Conservation (phyloP, 495 filamentous ascomycete genomes). For the Extremus antarcticus region DNA sequence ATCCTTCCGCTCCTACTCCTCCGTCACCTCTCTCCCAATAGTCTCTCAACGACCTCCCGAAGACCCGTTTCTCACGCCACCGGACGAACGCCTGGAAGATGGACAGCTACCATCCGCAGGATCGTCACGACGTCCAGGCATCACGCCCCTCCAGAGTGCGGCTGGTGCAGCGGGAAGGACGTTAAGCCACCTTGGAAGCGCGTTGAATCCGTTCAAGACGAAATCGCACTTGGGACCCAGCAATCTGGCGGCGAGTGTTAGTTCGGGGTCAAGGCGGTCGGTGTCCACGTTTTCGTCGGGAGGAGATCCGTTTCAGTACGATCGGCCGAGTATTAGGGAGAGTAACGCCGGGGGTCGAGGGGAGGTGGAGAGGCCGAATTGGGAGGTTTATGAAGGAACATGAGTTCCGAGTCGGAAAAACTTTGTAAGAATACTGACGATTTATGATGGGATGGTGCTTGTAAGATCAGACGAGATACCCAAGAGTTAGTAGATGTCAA, state of each 20-base stretch:
- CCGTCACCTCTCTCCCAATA: constrained; percentile 1
- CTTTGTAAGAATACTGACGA: neutral
- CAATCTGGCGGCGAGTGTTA: neutral
- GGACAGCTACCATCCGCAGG: neutral
- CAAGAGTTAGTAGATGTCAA: neutral
- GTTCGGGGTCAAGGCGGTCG: neutral
- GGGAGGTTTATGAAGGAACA: constrained; percentile 1
- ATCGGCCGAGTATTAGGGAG: constrained; percentile 8
- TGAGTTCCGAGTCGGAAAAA: neutral
- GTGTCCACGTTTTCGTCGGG: constrained; percentile 7
- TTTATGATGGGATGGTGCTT: neutral
- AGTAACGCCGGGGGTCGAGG: neutral
- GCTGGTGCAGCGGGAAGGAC: constrained; percentile 6
- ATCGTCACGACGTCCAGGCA: neutral
- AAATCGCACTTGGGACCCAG: neutral
- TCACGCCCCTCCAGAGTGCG: constrained; percentile 15
- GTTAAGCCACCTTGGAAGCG: constrained; percentile 7
- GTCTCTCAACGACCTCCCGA: constrained; percentile 11
- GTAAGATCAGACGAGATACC: neutral
- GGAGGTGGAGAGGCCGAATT: neutral
- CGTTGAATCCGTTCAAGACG: constrained; percentile 12
- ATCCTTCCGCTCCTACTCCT: constrained; percentile 11
- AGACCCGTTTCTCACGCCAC: constrained; percentile 20
- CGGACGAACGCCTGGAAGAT: constrained; percentile 3
- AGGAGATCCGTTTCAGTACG: constrained; percentile 15